Base-by-base conservation (phyloP, 129 eudicot species). In the Arctium minus region DNA sequence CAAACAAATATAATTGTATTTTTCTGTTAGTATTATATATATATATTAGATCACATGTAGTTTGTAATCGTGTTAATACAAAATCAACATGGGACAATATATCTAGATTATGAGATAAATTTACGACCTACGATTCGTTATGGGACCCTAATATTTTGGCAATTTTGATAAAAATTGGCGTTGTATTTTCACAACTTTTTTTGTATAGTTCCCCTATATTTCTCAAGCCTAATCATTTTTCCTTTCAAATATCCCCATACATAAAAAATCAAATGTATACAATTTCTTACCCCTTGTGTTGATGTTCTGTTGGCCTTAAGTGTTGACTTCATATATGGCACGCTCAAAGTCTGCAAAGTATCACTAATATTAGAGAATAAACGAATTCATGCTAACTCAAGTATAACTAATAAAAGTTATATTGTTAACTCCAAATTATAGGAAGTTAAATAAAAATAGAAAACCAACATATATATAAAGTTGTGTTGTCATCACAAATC, bases 261-360 rank as follows among this genome's bases (percentile, higher is more conserved):
- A 46, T 73, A 73, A 73, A 3, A 35, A 32, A 71, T 27, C 37
- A 35, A 80, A 72, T 8, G 29, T 50, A 22, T 38, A 10, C 9
- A 33, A 50, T 73, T 0, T 77, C 92, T 86, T 91, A 94, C 98
- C 94, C 84, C 91, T 74, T 78, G 90, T 32, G 73, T 76, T 27
- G 86, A 77, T 69, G 82, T 78, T 48, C 76, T 74, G 80, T 83
- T 82, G 75, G 86, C 73, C 79, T 89, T 90, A 72, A 86, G 85
- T 53, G 97, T 73, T 81, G 92, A 84, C 89, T 94, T 94, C 94
- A 94, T 89, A 87, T 94, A 94, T 76, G 98, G 98, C 40, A 94
- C 98, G 22, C 95, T 94, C 50, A 94, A 75, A 13, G 97, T 94
- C 98, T 94, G 88, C 85, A 80, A 64, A 75, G 4, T 39, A 8